Evolutionary conservation across 2,329 filamentous ascomycete species (phyloP).

Genomic region (Cladosporium sp.): DNA sequence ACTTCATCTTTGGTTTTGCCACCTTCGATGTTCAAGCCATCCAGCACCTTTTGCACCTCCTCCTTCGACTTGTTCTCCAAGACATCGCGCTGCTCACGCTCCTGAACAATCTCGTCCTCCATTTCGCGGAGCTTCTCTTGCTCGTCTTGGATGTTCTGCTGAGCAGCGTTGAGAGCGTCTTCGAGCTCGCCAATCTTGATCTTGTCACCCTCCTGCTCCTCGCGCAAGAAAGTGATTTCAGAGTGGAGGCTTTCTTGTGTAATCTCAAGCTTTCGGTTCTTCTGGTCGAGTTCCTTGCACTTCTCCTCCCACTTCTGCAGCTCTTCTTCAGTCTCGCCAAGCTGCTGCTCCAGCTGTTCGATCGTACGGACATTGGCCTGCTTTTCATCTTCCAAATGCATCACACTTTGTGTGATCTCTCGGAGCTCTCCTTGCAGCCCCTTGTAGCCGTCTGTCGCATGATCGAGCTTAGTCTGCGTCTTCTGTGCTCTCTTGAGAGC

Average conservation of each 20-base stretch:
- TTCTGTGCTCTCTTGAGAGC: constrained; percentile 48
- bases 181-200: constrained; percentile 95
- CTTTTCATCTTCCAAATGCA: constrained; percentile 85
- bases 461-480: constrained; percentile 67
- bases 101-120: constrained; percentile 66
- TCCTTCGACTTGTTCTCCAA: constrained; percentile 87
- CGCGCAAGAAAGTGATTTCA: constrained; percentile 90
- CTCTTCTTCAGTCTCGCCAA: constrained; percentile 80
- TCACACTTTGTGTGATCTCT: constrained; percentile 78
- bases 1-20: constrained; percentile 81
- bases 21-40: constrained; percentile 83
- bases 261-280: constrained; percentile 80
- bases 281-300: constrained; percentile 78
- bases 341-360: constrained; percentile 74
- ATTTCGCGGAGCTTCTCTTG: constrained; percentile 60
- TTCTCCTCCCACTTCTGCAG: constrained; percentile 80
- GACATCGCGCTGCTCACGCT: constrained; percentile 81
- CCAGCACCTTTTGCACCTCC: constrained; percentile 88
- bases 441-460: constrained; percentile 79
- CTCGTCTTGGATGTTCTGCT: constrained; percentile 77
- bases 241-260: constrained; percentile 89
- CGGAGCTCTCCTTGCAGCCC: constrained; percentile 94
- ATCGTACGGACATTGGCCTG: constrained; percentile 74
- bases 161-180: constrained; percentile 71
- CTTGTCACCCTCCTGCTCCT: constrained; percentile 96